phyloP scores from a whole-genome alignment of 768 basidiomycete species.

The Tulasnella sp. region DNA sequence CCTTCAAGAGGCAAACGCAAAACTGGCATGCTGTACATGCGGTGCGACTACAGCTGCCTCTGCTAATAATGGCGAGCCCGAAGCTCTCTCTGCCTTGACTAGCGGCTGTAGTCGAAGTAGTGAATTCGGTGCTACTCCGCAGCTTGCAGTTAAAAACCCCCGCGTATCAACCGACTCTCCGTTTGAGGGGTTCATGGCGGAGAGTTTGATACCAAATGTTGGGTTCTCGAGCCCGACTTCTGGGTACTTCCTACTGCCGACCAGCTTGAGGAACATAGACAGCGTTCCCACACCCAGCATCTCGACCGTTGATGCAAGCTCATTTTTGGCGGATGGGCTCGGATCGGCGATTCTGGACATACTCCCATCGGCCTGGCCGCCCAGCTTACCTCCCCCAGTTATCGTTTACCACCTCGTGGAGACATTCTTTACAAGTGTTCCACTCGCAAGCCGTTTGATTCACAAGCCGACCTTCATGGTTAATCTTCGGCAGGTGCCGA shows the following conservation, averaged over 20 bases:
- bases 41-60: not conserved
- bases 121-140: not conserved
- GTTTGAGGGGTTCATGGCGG: not conserved
- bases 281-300: not conserved
- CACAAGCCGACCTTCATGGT: slow-evolving; percentile 19
- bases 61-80: no score
- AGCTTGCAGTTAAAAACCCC: no score
- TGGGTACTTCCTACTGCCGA: not conserved
- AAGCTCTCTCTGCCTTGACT: not conserved
- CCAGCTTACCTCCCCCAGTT: not conserved
- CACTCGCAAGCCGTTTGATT: not conserved
- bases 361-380: not conserved
- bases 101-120: not conserved
- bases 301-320: not conserved
- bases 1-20: not conserved
- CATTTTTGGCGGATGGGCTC: not conserved
- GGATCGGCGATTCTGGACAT: not conserved
- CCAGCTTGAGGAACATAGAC: not conserved
- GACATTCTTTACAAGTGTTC: not conserved
- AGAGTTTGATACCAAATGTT: not conserved
- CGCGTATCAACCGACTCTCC: not conserved
- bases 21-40: not conserved
- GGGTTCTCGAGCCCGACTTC: not conserved
- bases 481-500: not conserved
- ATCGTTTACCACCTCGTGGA: not conserved